A percentile compares a stretch with the other conserved stretches of the same genome.
These are phyloP conservation scores for Castanea sativa DNA, from an alignment of 306 rosid genomes.

Conservation along the genomic window DNA sequence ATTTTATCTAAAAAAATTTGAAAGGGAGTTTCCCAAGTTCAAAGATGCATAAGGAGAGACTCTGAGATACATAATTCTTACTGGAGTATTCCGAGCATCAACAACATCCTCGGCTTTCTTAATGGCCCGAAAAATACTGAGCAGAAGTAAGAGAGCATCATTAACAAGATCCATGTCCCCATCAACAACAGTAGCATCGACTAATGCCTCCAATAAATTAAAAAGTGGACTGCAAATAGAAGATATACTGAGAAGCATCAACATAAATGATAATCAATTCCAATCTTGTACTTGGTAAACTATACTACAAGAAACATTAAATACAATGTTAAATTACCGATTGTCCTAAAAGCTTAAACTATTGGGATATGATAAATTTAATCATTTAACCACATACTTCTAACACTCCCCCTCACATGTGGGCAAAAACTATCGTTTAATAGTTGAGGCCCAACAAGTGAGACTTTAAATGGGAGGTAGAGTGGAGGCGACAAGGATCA, in stretches of 20 bases:
- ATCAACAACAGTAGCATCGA: slow-evolving; percentile 44
- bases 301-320: slow-evolving; percentile 6
- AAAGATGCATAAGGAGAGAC: background rate
- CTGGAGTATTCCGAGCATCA: slow-evolving; percentile 52
- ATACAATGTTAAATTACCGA: too few species aligned
- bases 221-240: slow-evolving; percentile 78
- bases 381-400: too few species aligned
- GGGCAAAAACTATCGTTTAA: too few species aligned
- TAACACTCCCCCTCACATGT: too few species aligned
- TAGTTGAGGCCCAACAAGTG: too few species aligned
- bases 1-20: background rate
- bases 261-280: slow-evolving; percentile 4
- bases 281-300: slow-evolving; percentile 8
- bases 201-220: slow-evolving; percentile 60
- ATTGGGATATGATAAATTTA: too few species aligned
- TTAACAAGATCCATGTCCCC: slow-evolving; percentile 54
- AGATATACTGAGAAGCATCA: slow-evolving; percentile 35
- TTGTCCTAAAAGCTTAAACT: too few species aligned
- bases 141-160: slow-evolving; percentile 52
- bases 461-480: too few species aligned
- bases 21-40: background rate
- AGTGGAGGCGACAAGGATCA: too few species aligned
- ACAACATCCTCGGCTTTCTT: slow-evolving; percentile 79
- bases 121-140: slow-evolving; percentile 76
- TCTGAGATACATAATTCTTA: slow-evolving; percentile 33